Evolutionary conservation across 164 flowering plant genomes (phyloP).

Genomic region (Tetrastigma voinierianum): DNA sequence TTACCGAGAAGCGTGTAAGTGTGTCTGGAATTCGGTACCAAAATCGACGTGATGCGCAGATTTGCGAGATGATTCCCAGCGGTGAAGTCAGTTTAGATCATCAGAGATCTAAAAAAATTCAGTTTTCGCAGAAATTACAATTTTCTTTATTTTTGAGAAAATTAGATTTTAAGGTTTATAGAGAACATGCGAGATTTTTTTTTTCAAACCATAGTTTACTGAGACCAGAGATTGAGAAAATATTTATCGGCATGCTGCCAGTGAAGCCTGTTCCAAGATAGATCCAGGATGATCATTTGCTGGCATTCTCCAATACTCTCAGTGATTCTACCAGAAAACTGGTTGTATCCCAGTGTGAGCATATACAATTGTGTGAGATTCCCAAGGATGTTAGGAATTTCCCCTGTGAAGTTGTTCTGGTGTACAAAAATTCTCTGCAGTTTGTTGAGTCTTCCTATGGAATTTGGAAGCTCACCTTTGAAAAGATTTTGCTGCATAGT

Average conservation of each 20-base stretch:
- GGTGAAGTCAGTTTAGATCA: too few relatives aligned
- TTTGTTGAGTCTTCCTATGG: slow-evolving; percentile 4
- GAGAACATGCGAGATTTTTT: background rate
- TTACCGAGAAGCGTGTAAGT: too few relatives aligned
- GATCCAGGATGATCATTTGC: background rate
- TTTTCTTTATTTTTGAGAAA: too few relatives aligned
- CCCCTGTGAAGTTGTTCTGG: slow-evolving; percentile 4
- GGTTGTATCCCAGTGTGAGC: slow-evolving; percentile 10
- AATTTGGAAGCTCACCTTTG: slow-evolving; percentile 1
- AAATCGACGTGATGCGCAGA: too few relatives aligned
- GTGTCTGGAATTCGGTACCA: too few relatives aligned
- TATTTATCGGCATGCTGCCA: slow-evolving; percentile 11
- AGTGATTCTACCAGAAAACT: slow-evolving; percentile 17
- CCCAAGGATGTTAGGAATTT: slow-evolving; percentile 12
- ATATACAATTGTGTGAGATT: slow-evolving; percentile 6
- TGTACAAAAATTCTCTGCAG: background rate
- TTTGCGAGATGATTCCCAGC: too few relatives aligned
- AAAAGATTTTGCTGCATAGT: slow-evolving; percentile 7
- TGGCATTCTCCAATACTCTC: slow-evolving; percentile 1
- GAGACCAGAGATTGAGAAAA: slow-evolving; percentile 5
- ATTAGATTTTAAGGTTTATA: too few relatives aligned
- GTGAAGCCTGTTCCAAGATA: background rate
- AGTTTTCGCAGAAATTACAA: too few relatives aligned
- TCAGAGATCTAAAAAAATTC: too few relatives aligned
- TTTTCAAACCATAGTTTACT: background rate